Conservation (phyloP, 192 early-diverging fungal genomes). For the Radiomyces spectabilis region DNA sequence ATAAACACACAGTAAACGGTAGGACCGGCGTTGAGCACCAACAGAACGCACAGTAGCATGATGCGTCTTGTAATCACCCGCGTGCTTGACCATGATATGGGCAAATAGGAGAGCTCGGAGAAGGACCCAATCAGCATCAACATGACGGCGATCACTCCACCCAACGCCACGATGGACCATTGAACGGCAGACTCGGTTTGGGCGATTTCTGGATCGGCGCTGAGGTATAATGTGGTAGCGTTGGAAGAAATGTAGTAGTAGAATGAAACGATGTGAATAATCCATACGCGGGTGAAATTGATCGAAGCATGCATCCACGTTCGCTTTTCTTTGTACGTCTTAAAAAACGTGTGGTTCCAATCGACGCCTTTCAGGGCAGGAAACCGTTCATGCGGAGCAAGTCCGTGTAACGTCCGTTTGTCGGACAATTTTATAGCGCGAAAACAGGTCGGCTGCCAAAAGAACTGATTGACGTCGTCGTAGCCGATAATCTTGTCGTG, state of each 20-base stretch:
- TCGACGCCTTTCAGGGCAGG: conserved; percentile 48
- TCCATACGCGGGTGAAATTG: conserved; percentile 84
- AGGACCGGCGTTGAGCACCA: conserved; percentile 58
- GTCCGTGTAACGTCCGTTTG: conserved; percentile 49
- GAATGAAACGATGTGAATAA: conserved; percentile 71
- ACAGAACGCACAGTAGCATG: conserved; percentile 46
- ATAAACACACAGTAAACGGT: conserved; percentile 50
- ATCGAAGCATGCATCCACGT: conserved; percentile 76
- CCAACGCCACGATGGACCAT: conserved; percentile 61
- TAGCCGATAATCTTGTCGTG: conserved; percentile 71
- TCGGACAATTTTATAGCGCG: conserved; percentile 14
- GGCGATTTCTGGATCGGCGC: conserved; percentile 27
- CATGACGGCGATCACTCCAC: conserved; percentile 62
- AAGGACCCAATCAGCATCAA: conserved; percentile 58
- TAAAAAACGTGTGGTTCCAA: conserved; percentile 66
- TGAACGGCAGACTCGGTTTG: conserved; percentile 36
- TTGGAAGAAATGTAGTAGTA: conserved; percentile 76
- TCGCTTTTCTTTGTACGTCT: conserved; percentile 80
- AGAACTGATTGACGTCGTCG: conserved; percentile 79
- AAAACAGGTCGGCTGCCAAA: conserved; percentile 61
- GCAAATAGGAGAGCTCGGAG: conserved; percentile 66
- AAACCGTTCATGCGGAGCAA: conserved; percentile 58
- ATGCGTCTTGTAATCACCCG: conserved; percentile 42
- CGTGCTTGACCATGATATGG: conserved; percentile 48
- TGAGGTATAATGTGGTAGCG: conserved; percentile 56